phyloP scores from a whole-genome alignment of 2,329 filamentous ascomycete species.

The Cladosporium halotolerans region DNA sequence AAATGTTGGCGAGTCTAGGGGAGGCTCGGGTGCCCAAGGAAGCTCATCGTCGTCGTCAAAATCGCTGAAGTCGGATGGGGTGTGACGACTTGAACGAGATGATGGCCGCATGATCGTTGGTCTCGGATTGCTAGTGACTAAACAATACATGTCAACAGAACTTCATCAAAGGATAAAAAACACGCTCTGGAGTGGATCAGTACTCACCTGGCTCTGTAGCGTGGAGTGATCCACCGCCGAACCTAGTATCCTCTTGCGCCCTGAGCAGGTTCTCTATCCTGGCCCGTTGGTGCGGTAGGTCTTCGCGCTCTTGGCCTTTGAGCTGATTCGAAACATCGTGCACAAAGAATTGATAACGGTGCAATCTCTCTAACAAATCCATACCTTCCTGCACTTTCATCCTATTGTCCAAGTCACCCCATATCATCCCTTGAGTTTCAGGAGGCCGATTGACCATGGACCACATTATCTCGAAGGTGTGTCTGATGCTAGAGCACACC shows the following conservation, averaged over 20 bases:
- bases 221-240: not conserved
- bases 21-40: conserved; percentile 33
- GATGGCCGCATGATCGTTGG: conserved; percentile 16
- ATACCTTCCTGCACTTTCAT: conserved; percentile 44
- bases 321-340: conserved; percentile 25
- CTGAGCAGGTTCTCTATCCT: not conserved
- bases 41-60: conserved; percentile 17
- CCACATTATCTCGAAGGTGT: conserved; percentile 47
- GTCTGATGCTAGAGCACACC: conserved; percentile 43
- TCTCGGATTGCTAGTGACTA: conserved; percentile 14
- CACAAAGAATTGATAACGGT: conserved; percentile 46
- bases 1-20: conserved; percentile 35
- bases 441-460: conserved; percentile 38
- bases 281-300: conserved; percentile 8
- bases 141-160: too few species aligned
- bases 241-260: not conserved
- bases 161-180: too few species aligned
- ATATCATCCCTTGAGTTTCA: conserved; percentile 42
- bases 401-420: conserved; percentile 43
- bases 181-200: too few species aligned
- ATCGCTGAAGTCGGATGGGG: conserved; percentile 3
- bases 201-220: not conserved
- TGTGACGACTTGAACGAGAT: conserved; percentile 12
- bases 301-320: not conserved
- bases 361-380: conserved; percentile 42